phyloP scores from a whole-genome alignment of 106 monocot species.

The Chionographis japonica region DNA sequence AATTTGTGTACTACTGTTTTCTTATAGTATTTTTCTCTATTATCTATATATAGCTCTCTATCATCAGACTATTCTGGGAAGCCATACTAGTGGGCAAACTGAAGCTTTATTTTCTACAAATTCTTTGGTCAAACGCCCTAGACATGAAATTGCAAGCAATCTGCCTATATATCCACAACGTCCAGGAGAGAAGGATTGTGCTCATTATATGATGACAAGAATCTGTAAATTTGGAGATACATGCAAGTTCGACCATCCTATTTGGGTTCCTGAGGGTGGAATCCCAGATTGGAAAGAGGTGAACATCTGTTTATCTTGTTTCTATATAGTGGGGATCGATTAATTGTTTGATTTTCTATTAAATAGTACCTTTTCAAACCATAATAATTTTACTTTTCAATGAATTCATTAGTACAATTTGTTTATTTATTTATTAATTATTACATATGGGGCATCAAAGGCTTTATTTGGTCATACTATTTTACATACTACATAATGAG shows the following conservation, averaged over 20 bases:
- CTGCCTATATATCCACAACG: slow-evolving; percentile 89
- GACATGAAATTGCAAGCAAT: slow-evolving; percentile 64
- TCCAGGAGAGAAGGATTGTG: slow-evolving; percentile 93
- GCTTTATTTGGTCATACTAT: too few species aligned
- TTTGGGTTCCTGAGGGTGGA: slow-evolving; percentile 98
- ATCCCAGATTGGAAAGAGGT: slow-evolving; percentile 99
- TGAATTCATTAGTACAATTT: too few species aligned
- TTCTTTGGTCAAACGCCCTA: slow-evolving; percentile 85
- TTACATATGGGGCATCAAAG: too few species aligned
- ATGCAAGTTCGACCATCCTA: slow-evolving; percentile 98
- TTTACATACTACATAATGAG: too few species aligned
- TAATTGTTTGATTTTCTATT: not conserved
- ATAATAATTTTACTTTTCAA: too few species aligned
- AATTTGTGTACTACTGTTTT: slow-evolving; percentile 20
- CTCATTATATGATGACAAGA: slow-evolving; percentile 96
- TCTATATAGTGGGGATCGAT: slow-evolving; percentile 12
- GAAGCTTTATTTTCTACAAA: slow-evolving; percentile 86
- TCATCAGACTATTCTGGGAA: slow-evolving; percentile 67
- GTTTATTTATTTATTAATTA: too few species aligned
- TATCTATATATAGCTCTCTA: slow-evolving; percentile 95
- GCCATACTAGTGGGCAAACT: slow-evolving; percentile 69
- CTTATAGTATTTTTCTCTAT: slow-evolving; percentile 65
- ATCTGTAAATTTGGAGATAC: slow-evolving; percentile 93
- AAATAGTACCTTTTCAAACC: not conserved
- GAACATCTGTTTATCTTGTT: slow-evolving; percentile 41